Conservation (phyloP, 805 yeast species). For the Candida sonorensis region DNA sequence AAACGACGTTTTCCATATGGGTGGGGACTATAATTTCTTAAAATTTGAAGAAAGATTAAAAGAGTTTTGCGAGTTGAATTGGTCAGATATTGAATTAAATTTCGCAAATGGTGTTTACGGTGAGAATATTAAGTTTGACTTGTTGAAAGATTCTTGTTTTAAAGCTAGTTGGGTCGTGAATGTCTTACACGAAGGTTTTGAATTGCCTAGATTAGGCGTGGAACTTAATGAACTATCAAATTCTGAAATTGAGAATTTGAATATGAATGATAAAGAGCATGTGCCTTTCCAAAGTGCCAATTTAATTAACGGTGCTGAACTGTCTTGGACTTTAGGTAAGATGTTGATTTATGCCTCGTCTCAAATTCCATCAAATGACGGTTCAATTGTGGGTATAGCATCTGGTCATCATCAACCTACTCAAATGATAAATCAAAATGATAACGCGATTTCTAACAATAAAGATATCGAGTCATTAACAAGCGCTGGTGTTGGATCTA, state of each 20-base stretch:
- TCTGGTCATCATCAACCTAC: slow-evolving; percentile 29
- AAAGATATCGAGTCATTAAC: too few relatives aligned
- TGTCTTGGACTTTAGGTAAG: slow-evolving; percentile 94
- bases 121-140: slow-evolving; percentile 46
- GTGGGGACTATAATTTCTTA: slow-evolving; percentile 80
- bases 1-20: slow-evolving; percentile 80
- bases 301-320: slow-evolving; percentile 72
- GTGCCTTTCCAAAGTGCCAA: slow-evolving; percentile 80
- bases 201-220: slow-evolving; percentile 64
- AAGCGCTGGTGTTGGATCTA: too few relatives aligned
- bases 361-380: slow-evolving; percentile 34
- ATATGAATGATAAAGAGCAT: slow-evolving; percentile 24
- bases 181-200: slow-evolving; percentile 87
- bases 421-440: too few relatives aligned
- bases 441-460: too few relatives aligned
- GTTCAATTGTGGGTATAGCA: slow-evolving; percentile 28
- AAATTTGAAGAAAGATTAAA: slow-evolving; percentile 60
- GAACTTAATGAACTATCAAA: slow-evolving; percentile 31
- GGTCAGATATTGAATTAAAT: slow-evolving; percentile 49
- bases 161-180: slow-evolving; percentile 93
- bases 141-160: slow-evolving; percentile 75
- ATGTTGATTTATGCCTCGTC: slow-evolving; percentile 78
- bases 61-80: slow-evolving; percentile 68
- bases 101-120: slow-evolving; percentile 49
- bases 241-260: slow-evolving; percentile 21